phyloP scores from a whole-genome alignment of 441 rosid species.

The Heliophila coronopifolia region DNA sequence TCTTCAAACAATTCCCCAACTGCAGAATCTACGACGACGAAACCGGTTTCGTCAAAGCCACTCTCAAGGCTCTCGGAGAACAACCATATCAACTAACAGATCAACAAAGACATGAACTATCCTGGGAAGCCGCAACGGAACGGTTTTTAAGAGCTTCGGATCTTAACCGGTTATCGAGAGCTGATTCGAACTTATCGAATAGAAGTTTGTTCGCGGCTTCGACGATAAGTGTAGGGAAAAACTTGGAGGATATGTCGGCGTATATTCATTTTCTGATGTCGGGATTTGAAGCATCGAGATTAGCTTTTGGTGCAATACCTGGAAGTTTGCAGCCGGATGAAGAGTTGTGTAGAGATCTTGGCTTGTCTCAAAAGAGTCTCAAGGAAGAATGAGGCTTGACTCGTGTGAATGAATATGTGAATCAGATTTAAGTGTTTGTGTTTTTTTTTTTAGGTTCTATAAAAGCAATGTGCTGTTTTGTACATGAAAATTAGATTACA shows the following conservation, averaged over 20 bases:
- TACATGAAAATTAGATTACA: too few relatives aligned
- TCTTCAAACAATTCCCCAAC: conserved; percentile 88
- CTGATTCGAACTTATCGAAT: conserved; percentile 24
- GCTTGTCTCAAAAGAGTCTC: conserved; percentile 36
- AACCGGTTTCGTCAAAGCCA: conserved; percentile 50
- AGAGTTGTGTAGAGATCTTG: conserved; percentile 69
- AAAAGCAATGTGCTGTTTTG: too few relatives aligned
- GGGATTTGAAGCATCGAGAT: conserved; percentile 67
- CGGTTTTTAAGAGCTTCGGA: conserved; percentile 59
- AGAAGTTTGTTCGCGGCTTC: conserved; percentile 41
- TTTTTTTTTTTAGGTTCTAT: too few relatives aligned
- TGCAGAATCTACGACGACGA: conserved; percentile 49
- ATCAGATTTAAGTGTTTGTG: not conserved
- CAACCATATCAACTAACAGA: conserved; percentile 60
- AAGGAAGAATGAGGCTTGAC: conserved; percentile 8
- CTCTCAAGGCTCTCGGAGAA: conserved; percentile 51
- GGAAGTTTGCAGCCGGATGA: conserved; percentile 78
- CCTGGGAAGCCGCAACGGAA: conserved; percentile 93
- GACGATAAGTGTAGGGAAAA: conserved; percentile 41
- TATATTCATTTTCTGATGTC: conserved; percentile 60
- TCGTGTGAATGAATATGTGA: not conserved
- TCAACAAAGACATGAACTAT: conserved; percentile 56
- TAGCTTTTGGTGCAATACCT: conserved; percentile 85
- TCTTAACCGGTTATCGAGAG: conserved; percentile 35
- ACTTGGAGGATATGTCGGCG: conserved; percentile 69